These are phyloP conservation scores for Nicotiana obtusifolia DNA, from an alignment of 257 asterid genomes.

Conservation along the genomic window DNA sequence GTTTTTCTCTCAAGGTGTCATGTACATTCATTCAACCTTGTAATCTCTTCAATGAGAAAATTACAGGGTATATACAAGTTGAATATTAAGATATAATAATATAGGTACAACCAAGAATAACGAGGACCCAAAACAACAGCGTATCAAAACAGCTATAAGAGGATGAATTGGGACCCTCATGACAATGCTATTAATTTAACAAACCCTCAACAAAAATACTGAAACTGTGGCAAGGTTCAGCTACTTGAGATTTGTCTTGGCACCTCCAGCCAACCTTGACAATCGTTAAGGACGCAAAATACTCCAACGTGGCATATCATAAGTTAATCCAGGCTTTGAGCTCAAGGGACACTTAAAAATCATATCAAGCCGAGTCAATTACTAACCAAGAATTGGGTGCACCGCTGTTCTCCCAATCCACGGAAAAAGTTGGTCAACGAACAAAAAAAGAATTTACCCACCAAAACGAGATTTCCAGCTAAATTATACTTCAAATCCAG, in stretches of 20 bases:
- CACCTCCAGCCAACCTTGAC: neutral
- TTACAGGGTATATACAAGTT: neutral
- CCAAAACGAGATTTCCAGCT: neutral
- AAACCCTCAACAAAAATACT: neutral
- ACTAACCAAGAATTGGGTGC: neutral
- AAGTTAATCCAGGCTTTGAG: neutral
- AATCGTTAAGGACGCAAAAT: neutral
- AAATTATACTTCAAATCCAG: constrained; percentile 62
- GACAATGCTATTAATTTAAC: constrained; percentile 3
- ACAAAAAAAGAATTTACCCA: neutral
- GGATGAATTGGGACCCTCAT: neutral
- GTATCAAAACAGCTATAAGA: neutral
- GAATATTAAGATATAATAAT: neutral
- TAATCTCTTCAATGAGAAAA: neutral
- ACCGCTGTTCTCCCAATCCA: neutral
- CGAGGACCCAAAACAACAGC: neutral
- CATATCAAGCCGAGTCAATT: neutral
- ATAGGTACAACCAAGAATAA: neutral
- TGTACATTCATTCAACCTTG: neutral
- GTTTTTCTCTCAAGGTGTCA: neutral
- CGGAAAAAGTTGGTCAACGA: neutral
- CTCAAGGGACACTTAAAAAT: neutral
- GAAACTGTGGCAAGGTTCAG: neutral
- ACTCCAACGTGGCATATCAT: neutral
- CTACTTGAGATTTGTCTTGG: neutral